Conservation (phyloP, 2,329 filamentous ascomycete species). For the Pezicula neosporulosa region DNA sequence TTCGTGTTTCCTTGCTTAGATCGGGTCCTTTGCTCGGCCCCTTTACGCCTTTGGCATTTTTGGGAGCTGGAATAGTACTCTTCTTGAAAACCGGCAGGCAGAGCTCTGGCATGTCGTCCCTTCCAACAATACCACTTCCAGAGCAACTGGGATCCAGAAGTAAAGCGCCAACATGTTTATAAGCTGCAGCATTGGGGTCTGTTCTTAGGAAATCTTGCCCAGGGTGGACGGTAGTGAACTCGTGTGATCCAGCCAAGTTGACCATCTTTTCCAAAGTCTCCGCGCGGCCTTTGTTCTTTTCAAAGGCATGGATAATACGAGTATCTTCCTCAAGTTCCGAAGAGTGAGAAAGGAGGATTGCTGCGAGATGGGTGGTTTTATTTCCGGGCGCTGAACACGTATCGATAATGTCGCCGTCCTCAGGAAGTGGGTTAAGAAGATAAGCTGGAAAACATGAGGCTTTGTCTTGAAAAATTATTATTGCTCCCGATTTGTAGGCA, state of each 20-base stretch:
- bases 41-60: slow-evolving; percentile 22
- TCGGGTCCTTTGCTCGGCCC: slow-evolving; percentile 12
- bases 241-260: slow-evolving; percentile 66
- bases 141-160: slow-evolving; percentile 94
- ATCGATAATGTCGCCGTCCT: slow-evolving; percentile 80
- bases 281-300: slow-evolving; percentile 69
- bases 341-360: slow-evolving; percentile 52
- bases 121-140: slow-evolving; percentile 88
- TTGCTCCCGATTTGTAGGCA: slow-evolving; percentile 71
- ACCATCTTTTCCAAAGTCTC: slow-evolving; percentile 84
- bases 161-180: slow-evolving; percentile 70
- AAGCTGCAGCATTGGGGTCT: slow-evolving; percentile 60
- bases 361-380: slow-evolving; percentile 91
- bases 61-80: slow-evolving; percentile 29
- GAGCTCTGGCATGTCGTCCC: slow-evolving; percentile 73
- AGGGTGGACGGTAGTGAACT: slow-evolving; percentile 62
- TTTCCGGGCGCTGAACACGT: slow-evolving; percentile 94
- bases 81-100: slow-evolving; percentile 47
- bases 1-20: slow-evolving; percentile 17
- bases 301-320: slow-evolving; percentile 69
- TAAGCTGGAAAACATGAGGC: slow-evolving; percentile 96
- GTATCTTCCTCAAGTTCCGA: slow-evolving; percentile 21
- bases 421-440: slow-evolving; percentile 65
- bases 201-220: slow-evolving; percentile 81
- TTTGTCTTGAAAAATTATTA: slow-evolving; percentile 96